These are phyloP conservation scores for Selenicereus undatus DNA, from an alignment of 148 eudicot species.

Conservation along the genomic window DNA sequence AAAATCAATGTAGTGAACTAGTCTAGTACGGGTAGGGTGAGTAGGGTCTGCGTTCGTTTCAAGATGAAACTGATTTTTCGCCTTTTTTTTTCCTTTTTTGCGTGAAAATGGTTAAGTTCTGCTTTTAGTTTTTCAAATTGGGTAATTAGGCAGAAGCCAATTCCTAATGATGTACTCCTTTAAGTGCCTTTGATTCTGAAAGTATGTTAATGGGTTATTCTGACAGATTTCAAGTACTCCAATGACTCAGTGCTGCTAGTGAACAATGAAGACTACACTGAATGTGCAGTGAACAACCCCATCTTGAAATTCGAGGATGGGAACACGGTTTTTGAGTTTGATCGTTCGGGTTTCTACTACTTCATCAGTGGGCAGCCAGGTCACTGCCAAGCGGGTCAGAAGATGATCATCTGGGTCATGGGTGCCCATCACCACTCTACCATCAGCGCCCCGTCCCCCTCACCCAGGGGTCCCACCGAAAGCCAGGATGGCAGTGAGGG, in stretches of 20 bases:
- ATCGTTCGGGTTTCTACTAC: conserved; percentile 55
- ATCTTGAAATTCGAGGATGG: conserved; percentile 52
- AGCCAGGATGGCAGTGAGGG: conserved; percentile 10
- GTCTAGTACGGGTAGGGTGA: too few relatives aligned
- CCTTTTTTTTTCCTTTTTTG: too few relatives aligned
- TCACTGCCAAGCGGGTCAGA: conserved; percentile 62
- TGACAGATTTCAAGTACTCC: conserved; percentile 60
- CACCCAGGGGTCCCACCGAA: conserved; percentile 29
- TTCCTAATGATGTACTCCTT: too few relatives aligned
- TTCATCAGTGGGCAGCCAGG: conserved; percentile 66
- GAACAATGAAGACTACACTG: conserved; percentile 35
- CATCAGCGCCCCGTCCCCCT: conserved; percentile 21
- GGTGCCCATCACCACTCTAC: conserved; percentile 27
- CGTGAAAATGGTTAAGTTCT: too few relatives aligned
- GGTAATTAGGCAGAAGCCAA: too few relatives aligned
- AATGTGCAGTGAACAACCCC: conserved; percentile 42
- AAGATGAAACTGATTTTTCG: too few relatives aligned
- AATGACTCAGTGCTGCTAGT: conserved; percentile 70
- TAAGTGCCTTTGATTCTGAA: conserved; percentile 2
- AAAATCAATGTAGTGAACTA: too few relatives aligned
- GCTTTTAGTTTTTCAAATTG: too few relatives aligned
- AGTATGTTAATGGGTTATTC: not conserved
- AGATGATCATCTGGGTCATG: conserved; percentile 61
- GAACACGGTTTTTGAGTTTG: conserved; percentile 45
- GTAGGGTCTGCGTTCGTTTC: too few relatives aligned